Evolutionary conservation across 768 basidiomycete genomes (phyloP).

Genomic region (Panellus pusillus): DNA sequence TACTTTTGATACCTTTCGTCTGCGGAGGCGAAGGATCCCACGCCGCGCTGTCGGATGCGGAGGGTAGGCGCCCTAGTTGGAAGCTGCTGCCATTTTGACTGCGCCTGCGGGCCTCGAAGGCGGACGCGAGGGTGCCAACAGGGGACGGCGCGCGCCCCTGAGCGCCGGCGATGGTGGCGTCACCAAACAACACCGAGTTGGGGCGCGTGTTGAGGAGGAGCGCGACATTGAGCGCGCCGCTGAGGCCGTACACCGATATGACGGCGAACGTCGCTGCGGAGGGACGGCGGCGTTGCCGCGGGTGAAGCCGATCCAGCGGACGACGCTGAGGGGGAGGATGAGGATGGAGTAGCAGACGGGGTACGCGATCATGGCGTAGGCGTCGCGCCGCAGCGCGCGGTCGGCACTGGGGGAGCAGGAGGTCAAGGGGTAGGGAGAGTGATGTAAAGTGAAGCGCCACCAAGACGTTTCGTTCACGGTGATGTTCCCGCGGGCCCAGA

Average conservation of each 20-base stretch:
- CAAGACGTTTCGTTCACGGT: conserved; percentile 29
- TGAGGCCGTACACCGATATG: conserved; percentile 36
- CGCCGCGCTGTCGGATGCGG: background rate
- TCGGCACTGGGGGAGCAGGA: conserved; percentile 7
- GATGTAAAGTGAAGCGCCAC: conserved; percentile 34
- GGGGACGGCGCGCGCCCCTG: conserved; percentile 2
- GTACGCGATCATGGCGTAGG: conserved; percentile 33
- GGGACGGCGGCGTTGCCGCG: conserved; percentile 20
- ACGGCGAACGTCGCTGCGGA: conserved; percentile 34
- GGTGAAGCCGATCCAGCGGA: conserved; percentile 39
- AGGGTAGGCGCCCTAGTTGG: conserved; percentile 8
- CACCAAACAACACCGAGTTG: conserved; percentile 33
- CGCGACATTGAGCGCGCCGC: conserved; percentile 40
- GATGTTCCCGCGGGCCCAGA: conserved; percentile 37
- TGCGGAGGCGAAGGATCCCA: conserved; percentile 2
- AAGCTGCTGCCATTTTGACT: background rate
- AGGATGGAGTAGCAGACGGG: conserved; percentile 37
- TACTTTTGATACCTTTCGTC: background rate
- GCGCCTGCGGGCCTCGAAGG: background rate
- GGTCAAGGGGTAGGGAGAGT: conserved; percentile 1
- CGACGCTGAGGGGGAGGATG: conserved; percentile 40
- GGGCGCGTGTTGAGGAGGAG: conserved; percentile 38
- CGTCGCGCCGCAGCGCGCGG: conserved; percentile 20
- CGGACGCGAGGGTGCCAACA: background rate
- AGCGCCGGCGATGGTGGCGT: background rate